Conservation (phyloP, 768 basidiomycete species). For the Auricularia heimuer region DNA sequence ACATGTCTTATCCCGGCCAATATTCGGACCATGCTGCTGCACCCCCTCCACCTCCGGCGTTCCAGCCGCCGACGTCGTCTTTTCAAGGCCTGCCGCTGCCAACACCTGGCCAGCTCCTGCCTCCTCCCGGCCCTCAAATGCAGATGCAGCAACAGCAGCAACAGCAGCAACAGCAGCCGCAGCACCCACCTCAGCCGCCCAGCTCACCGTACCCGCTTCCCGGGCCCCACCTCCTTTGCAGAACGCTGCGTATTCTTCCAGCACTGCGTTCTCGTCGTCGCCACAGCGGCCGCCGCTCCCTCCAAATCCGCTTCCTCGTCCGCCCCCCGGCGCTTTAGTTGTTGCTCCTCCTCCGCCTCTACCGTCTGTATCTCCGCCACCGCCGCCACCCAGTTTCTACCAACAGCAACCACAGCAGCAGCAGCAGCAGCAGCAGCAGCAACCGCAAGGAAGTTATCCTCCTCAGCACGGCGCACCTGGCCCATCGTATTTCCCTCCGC, state of each 20-base stretch:
- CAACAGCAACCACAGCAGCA: slow-evolving; percentile 7
- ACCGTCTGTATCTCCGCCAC: slow-evolving; percentile 3
- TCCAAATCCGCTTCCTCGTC: not conserved
- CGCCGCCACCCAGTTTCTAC: not conserved
- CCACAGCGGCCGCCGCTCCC: not conserved
- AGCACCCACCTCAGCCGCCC: slow-evolving; percentile 2
- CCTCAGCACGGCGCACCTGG: not conserved
- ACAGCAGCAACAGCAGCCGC: not conserved
- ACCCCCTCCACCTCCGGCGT: not conserved
- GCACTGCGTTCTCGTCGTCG: not conserved
- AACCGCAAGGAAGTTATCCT: slow-evolving; percentile 4
- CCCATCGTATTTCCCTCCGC: not conserved
- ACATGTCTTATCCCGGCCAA: not conserved
- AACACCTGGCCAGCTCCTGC: not conserved
- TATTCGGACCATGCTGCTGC: not conserved
- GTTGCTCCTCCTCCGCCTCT: slow-evolving; percentile 1
- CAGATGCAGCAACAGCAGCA: too few relatives aligned
- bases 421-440: slow-evolving; percentile 8
- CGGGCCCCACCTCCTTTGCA: slow-evolving; percentile 1
- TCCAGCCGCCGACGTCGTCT: not conserved
- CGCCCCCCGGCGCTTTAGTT: not conserved
- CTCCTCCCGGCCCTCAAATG: not conserved
- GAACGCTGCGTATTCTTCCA: not conserved
- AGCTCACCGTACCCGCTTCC: not conserved
- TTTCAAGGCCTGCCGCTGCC: not conserved